These are phyloP conservation scores for Maudiozyma turicensis DNA, from an alignment of 805 yeast species.

Conservation along the genomic window DNA sequence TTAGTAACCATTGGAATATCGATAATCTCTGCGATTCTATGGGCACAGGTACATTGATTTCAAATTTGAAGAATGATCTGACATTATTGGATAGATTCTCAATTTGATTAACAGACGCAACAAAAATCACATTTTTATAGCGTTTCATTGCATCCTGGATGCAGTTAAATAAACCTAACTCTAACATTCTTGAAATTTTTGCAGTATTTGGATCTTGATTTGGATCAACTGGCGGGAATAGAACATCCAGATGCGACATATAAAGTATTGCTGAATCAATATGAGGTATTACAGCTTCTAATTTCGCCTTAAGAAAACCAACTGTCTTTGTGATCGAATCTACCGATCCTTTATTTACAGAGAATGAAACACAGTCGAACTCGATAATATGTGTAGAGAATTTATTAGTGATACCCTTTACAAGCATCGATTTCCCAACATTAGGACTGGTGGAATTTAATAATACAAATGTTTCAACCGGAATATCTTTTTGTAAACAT, in stretches of 20 bases:
- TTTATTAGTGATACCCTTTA: constrained; percentile 43
- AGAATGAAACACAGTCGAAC: constrained; percentile 51
- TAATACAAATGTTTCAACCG: constrained; percentile 52
- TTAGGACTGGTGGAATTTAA: constrained; percentile 63
- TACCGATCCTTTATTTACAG: constrained; percentile 41
- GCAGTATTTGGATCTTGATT: constrained; percentile 36
- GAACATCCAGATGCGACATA: constrained; percentile 63
- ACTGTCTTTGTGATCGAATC: constrained; percentile 71
- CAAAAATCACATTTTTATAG: constrained; percentile 34
- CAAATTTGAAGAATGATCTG: constrained; percentile 65
- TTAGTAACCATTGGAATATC: constrained; percentile 48
- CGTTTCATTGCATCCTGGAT: constrained; percentile 44
- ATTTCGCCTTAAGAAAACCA: constrained; percentile 66
- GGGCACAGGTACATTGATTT: constrained; percentile 68
- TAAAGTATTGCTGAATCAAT: constrained; percentile 43
- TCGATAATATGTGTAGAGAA: constrained; percentile 59
- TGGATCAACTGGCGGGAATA: constrained; percentile 59
- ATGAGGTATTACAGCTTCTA: constrained; percentile 49
- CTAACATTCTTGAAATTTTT: constrained; percentile 24
- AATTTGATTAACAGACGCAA: constrained; percentile 59
- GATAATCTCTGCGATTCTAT: constrained; percentile 59
- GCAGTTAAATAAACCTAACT: constrained; percentile 45
- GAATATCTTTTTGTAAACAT: constrained; percentile 20
- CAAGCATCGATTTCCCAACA: constrained; percentile 66
- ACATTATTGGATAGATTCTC: constrained; percentile 60